These are phyloP conservation scores for Orobanche coerulescens DNA, from an alignment of 257 asterid species.

Conservation along the genomic window DNA sequence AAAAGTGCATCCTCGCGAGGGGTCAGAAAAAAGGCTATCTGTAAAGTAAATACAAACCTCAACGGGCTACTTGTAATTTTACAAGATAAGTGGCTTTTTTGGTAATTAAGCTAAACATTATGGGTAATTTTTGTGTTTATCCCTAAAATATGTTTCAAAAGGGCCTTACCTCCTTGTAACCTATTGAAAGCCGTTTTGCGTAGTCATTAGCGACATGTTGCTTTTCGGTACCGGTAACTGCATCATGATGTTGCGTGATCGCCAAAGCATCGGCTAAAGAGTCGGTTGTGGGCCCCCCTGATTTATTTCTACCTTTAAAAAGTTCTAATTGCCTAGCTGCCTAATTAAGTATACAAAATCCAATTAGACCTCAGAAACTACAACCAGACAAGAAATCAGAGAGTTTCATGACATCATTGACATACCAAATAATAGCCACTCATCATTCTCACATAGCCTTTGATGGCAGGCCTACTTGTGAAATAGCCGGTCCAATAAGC, in stretches of 20 bases:
- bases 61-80: too few species aligned
- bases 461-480: constrained; percentile 82
- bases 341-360: constrained; percentile 31
- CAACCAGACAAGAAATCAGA: constrained; percentile 6
- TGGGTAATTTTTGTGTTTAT: not conserved
- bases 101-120: too few species aligned
- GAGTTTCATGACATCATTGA: not conserved
- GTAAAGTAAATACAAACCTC: too few species aligned
- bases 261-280: constrained; percentile 80
- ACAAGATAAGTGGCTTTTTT: too few species aligned
- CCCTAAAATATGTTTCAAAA: not conserved
- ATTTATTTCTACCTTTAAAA: constrained; percentile 59
- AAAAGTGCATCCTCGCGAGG: too few species aligned
- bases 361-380: constrained; percentile 23
- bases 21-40: too few species aligned
- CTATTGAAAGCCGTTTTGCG: constrained; percentile 78
- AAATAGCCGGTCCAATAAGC: constrained; percentile 98
- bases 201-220: constrained; percentile 97
- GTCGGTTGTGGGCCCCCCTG: constrained; percentile 74
- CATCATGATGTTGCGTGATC: constrained; percentile 95
- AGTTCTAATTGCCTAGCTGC: constrained; percentile 90
- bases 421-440: constrained; percentile 89
- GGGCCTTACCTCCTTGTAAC: constrained; percentile 69
- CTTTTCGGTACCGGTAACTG: constrained; percentile 83
- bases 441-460: constrained; percentile 75